Base-by-base conservation (phyloP, 768 basidiomycete species). In the Strobilomyces confusus region DNA sequence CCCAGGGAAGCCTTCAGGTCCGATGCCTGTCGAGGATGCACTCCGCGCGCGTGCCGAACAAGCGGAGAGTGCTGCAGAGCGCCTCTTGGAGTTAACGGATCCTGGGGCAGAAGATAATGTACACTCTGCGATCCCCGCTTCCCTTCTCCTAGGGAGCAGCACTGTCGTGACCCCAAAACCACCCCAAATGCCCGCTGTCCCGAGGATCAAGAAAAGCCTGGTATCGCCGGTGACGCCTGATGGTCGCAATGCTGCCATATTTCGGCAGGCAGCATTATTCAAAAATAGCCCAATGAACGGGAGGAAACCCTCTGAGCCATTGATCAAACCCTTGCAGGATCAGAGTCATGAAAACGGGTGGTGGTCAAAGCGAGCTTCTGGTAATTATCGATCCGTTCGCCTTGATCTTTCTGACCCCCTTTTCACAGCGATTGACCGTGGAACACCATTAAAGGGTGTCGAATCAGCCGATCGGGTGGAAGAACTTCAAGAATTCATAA, bases 61-160 rank as follows among this genome's bases (percentile, higher is more conserved):
- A 66, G 95, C 95, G 0, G 91, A 94, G 66, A 93, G 91, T 64
- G 90, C 93, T 9, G 95, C 95, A 1, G 87, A 92, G 66, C 80
- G 91, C 45, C 72, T 98, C 25, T 67, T 95, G 36, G 95, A 97
- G 67, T 77, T 95, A 15, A 87, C 90, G 13, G 89, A 92, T 56
- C 81, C 86, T 14, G 89, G 91, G 44, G 86, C 83, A 13, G 83
- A 83, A 47, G 73, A 68, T 49, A 64, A 71, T 51, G 76, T 72
- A 41, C 75, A 80, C 54, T 80, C 81, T 20, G 72, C 77, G 11
- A 75, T 86, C 13, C 84, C 84, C 1, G 65, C 74, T 13, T 80
- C 83, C 0, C 65, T 89, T 36, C 63, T 82, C 38, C 71, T 80
- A 37, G 75, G 75, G 15, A 75, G 71, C 46, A 63, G 63, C 34